Evolutionary conservation across 495 filamentous ascomycete species (phyloP).

Genomic region (Neurospora sp.): DNA sequence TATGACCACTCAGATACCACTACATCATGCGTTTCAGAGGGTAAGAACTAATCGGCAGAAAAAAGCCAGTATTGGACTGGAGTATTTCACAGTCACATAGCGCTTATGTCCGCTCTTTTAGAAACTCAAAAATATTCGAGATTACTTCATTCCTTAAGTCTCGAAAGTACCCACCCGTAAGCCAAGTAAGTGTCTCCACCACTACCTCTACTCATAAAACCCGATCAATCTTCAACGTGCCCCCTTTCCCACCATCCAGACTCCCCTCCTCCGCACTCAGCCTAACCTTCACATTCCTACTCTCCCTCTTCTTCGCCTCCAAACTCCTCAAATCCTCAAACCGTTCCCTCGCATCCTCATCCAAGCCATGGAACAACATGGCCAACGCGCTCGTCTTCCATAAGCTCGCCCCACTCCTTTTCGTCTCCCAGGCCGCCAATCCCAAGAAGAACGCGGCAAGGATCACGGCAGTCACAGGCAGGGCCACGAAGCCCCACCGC

Average conservation of each 20-base stretch:
- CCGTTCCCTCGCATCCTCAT: conserved; percentile 5
- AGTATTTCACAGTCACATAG: not conserved
- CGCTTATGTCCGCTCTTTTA: not conserved
- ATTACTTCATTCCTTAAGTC: not conserved
- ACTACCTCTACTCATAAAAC: not conserved
- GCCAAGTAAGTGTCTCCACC: not conserved
- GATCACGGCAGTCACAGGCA: not conserved
- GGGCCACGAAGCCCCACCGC: conserved; percentile 4
- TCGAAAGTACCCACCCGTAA: not conserved
- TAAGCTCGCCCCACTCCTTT: conserved; percentile 2
- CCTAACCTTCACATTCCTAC: conserved; percentile 9
- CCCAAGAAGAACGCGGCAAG: conserved; percentile 8
- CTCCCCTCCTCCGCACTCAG: not conserved
- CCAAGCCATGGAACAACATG: conserved; percentile 18
- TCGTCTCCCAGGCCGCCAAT: not conserved
- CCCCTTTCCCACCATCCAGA: not conserved
- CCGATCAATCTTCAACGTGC: conserved; percentile 3
- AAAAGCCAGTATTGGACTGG: not conserved
- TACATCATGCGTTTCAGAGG: too few species aligned
- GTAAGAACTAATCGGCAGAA: too few species aligned
- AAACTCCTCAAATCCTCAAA: conserved; percentile 9
- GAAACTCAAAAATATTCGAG: not conserved
- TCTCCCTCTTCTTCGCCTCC: conserved; percentile 12
- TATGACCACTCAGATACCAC: too few species aligned
- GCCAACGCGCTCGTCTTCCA: conserved; percentile 20